A percentile compares a stretch with the other conserved stretches of the same genome.
Conservation (phyloP, 2,329 filamentous ascomycete genomes). For the Plenodomus lindquistii region DNA sequence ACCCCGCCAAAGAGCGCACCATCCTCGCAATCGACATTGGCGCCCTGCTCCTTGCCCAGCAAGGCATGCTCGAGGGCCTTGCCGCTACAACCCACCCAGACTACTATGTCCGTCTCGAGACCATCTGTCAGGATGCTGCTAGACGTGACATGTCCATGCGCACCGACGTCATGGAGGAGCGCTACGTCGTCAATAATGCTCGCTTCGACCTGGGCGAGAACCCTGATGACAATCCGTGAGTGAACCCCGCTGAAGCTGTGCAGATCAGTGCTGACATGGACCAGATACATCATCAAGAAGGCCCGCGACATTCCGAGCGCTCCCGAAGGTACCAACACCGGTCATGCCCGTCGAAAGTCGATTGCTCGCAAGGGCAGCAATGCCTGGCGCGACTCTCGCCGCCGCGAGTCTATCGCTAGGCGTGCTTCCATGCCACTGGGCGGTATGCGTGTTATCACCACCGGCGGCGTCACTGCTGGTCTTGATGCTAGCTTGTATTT, state of each 20-base stretch:
- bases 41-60: conserved; percentile 73
- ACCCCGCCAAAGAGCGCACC: conserved; percentile 78
- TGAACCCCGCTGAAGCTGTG: background rate
- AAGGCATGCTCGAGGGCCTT: conserved; percentile 76
- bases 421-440: conserved; percentile 74
- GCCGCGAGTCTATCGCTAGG: conserved; percentile 79
- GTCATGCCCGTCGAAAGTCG: conserved; percentile 48
- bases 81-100: conserved; percentile 83
- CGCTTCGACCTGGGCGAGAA: conserved; percentile 80
- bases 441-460: conserved; percentile 74
- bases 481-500: conserved; percentile 84
- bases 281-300: conserved; percentile 79
- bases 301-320: conserved; percentile 46
- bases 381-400: conserved; percentile 75
- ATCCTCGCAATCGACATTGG: conserved; percentile 80
- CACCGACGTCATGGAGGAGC: conserved; percentile 80
- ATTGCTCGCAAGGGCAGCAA: conserved; percentile 76
- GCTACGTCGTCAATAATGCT: conserved; percentile 90
- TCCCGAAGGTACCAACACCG: conserved; percentile 56
- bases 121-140: conserved; percentile 74
- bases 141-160: conserved; percentile 72
- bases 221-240: conserved; percentile 69
- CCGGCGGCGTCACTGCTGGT: conserved; percentile 76
- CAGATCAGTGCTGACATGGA: conserved; percentile 58
- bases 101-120: conserved; percentile 79